These are phyloP conservation scores for Melampsora abietis-canadensis DNA, from an alignment of 1,284 basidiomycete genomes.

Conservation along the genomic window DNA sequence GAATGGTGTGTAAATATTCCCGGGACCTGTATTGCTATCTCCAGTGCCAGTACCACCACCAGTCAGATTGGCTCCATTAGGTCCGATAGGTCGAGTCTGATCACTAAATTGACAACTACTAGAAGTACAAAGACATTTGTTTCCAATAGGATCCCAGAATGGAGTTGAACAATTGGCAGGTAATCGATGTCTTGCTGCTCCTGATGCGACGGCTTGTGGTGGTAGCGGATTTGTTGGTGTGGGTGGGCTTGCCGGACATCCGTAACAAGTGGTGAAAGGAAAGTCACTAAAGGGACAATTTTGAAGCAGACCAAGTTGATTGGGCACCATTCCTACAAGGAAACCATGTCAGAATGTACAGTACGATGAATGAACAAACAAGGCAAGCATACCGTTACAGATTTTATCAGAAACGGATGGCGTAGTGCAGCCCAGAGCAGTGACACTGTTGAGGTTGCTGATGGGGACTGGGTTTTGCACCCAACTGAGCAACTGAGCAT, in stretches of 20 bases:
- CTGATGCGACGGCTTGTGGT: conserved; percentile 58
- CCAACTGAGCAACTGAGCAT: conserved; percentile 71
- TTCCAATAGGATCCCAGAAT: conserved; percentile 71
- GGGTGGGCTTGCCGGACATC: conserved; percentile 64
- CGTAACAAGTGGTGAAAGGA: conserved; percentile 68
- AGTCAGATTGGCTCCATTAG: conserved; percentile 68
- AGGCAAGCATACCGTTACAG: conserved; percentile 66
- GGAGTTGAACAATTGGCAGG: conserved; percentile 71
- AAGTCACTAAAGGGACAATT: conserved; percentile 68
- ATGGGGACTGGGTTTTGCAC: conserved; percentile 67
- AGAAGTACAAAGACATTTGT: conserved; percentile 64
- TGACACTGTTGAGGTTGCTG: conserved; percentile 61
- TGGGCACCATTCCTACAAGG: conserved; percentile 43
- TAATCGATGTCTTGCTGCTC: conserved; percentile 55
- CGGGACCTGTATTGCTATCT: neutral
- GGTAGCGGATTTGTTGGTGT: conserved; percentile 66
- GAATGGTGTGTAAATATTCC: conserved; percentile 34
- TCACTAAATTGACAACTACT: conserved; percentile 64
- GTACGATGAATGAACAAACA: neutral
- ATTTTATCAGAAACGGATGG: conserved; percentile 61
- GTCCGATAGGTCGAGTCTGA: conserved; percentile 65
- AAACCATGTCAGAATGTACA: neutral
- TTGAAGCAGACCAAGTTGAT: conserved; percentile 57
- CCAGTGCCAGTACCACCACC: conserved; percentile 47
- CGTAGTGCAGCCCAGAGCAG: conserved; percentile 63